Evolutionary conservation across 305 asterid genomes (phyloP).

Genomic region (Stenogyne calaminthoides): DNA sequence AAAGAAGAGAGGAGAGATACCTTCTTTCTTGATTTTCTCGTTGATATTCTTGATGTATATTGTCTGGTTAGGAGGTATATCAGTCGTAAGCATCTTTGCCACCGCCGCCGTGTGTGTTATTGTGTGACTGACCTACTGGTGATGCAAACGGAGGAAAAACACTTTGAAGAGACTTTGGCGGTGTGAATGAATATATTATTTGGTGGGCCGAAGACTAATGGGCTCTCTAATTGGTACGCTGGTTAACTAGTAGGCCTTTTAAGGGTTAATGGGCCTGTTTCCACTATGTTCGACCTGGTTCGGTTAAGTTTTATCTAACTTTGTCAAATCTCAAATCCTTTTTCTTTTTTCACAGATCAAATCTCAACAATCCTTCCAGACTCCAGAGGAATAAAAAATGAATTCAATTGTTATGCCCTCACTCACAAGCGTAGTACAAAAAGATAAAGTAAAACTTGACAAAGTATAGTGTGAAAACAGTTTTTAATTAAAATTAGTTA

Average conservation of each 20-base stretch:
- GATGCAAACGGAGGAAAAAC: constrained; percentile 1
- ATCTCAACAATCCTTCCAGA: too few relatives aligned
- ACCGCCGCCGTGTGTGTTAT: constrained; percentile 22
- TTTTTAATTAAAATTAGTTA: too few relatives aligned
- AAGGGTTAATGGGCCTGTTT: too few relatives aligned
- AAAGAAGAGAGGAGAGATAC: constrained; percentile 34
- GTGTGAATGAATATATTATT: constrained; percentile 1
- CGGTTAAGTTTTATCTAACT: too few relatives aligned
- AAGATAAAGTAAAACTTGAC: too few relatives aligned
- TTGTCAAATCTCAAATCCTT: too few relatives aligned
- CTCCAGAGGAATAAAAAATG: too few relatives aligned
- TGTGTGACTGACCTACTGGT: constrained; percentile 22
- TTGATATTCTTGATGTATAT: constrained; percentile 86
- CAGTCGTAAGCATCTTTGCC: constrained; percentile 79
- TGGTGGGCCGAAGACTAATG: constrained; percentile 26
- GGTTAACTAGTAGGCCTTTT: not conserved
- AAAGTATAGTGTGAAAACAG: too few relatives aligned
- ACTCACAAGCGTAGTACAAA: too few relatives aligned
- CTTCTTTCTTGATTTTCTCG: constrained; percentile 97
- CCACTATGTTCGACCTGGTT: too few relatives aligned
- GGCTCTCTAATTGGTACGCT: constrained; percentile 21
- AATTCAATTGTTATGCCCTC: too few relatives aligned
- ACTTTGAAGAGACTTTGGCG: constrained; percentile 30
- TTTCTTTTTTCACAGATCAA: too few relatives aligned
- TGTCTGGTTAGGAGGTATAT: constrained; percentile 95